phyloP scores from a whole-genome alignment of 345 rosid species.

The Carallia brachiata region DNA sequence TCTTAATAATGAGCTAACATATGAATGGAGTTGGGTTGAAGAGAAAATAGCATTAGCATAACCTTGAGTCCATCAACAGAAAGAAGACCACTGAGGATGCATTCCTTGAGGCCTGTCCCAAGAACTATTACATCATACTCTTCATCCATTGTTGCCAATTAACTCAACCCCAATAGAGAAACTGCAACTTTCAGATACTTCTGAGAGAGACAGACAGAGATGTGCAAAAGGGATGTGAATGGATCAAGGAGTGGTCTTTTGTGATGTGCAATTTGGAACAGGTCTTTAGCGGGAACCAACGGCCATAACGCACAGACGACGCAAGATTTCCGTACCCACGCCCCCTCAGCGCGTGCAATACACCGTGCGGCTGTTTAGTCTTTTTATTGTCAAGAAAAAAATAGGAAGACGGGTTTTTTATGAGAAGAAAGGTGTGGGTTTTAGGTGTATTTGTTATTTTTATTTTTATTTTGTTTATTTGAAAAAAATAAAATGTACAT shows the following conservation, averaged over 20 bases:
- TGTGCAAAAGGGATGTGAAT: not conserved
- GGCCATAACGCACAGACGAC: conserved; percentile 6
- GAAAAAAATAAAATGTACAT: too few relatives aligned
- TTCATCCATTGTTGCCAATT: conserved; percentile 57
- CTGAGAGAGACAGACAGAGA: not conserved
- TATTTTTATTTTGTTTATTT: too few relatives aligned
- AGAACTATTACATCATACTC: conserved; percentile 89
- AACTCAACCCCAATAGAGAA: not conserved
- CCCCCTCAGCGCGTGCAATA: not conserved
- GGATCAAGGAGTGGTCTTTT: not conserved
- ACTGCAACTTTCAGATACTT: not conserved
- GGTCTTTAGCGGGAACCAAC: conserved; percentile 37
- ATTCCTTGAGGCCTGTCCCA: conserved; percentile 55
- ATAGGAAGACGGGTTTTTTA: too few relatives aligned
- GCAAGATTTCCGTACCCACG: not conserved
- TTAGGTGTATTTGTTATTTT: too few relatives aligned
- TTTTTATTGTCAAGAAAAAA: too few relatives aligned
- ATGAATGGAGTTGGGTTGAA: too few relatives aligned
- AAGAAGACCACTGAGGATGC: conserved; percentile 63
- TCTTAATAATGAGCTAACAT: not conserved
- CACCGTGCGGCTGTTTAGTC: too few relatives aligned
- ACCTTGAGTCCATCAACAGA: conserved; percentile 92
- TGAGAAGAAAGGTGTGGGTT: too few relatives aligned
- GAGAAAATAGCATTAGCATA: conserved; percentile 6
- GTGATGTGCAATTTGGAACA: conserved; percentile 15